phyloP scores from a whole-genome alignment of 1,284 basidiomycete species.

The Pseudozyma sp. region DNA sequence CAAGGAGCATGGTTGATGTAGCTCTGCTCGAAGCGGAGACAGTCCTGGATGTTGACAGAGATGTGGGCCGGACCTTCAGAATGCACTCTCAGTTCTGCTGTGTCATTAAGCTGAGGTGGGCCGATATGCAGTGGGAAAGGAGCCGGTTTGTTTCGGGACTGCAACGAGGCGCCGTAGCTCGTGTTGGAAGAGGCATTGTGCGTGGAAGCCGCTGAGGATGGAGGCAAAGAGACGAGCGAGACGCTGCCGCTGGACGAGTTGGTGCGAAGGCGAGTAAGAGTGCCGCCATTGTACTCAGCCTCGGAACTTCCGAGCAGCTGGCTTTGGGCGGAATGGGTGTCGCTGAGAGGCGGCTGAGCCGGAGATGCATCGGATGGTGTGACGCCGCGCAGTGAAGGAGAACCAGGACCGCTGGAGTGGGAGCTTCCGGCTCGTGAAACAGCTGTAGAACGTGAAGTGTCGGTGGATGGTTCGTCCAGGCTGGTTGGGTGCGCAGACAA shows the following conservation, averaged over 20 bases:
- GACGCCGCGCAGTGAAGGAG: slow-evolving; percentile 26
- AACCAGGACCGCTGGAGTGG: slow-evolving; percentile 32
- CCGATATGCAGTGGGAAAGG: slow-evolving; percentile 25
- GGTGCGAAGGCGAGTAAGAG: slow-evolving; percentile 38
- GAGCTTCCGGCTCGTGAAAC: slow-evolving; percentile 33
- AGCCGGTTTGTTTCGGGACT: slow-evolving; percentile 15
- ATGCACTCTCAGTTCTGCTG: slow-evolving; percentile 25
- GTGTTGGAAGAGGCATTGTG: slow-evolving; percentile 42
- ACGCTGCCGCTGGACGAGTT: slow-evolving; percentile 43
- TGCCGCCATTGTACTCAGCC: slow-evolving; percentile 18
- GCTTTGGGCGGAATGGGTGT: slow-evolving; percentile 9
- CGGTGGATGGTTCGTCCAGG: slow-evolving; percentile 21
- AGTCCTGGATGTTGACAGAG: slow-evolving; percentile 38
- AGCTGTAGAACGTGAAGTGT: slow-evolving; percentile 17
- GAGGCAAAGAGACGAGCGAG: slow-evolving; percentile 38
- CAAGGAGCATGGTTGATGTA: slow-evolving; percentile 64
- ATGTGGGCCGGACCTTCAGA: slow-evolving; percentile 37
- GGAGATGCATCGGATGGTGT: slow-evolving; percentile 2
- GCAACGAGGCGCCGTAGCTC: slow-evolving; percentile 30
- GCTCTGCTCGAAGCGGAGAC: slow-evolving; percentile 48
- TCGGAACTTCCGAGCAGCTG: slow-evolving; percentile 12
- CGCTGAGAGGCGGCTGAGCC: slow-evolving; percentile 2
- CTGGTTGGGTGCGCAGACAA: slow-evolving; percentile 8
- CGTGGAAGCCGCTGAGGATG: slow-evolving; percentile 39
- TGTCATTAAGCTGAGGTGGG: slow-evolving; percentile 35